Evolutionary conservation across 805 yeast genomes (phyloP).

Genomic region (Ogataea henricii): DNA sequence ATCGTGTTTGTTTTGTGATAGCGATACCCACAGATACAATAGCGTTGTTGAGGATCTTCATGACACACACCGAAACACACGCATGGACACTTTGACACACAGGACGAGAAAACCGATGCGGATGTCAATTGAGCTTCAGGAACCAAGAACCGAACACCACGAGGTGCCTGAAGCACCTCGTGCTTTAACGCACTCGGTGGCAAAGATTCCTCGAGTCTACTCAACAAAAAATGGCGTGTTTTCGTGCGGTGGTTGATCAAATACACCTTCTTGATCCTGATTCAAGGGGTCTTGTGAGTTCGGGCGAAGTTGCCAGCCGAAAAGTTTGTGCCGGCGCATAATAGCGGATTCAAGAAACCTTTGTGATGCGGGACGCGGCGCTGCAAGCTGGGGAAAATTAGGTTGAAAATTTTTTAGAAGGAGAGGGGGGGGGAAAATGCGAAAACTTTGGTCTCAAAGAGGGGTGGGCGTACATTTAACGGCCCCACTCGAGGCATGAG

Average conservation of each 20-base stretch:
- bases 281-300: background rate
- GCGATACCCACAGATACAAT: background rate
- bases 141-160: too few relatives aligned
- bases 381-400: background rate
- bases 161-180: background rate
- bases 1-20: background rate
- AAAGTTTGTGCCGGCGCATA: background rate
- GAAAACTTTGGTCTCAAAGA: background rate
- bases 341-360: background rate
- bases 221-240: background rate
- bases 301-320: slow-evolving; percentile 4
- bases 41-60: background rate
- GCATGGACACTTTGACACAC: background rate
- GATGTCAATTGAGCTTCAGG: too few relatives aligned
- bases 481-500: background rate
- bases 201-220: background rate
- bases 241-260: background rate
- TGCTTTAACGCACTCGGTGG: background rate
- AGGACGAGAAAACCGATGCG: background rate
- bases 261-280: background rate
- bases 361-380: background rate
- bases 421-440: background rate
- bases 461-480: background rate
- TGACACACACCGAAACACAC: background rate
- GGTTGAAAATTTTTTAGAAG: background rate